These are phyloP conservation scores for Talaromyces sp. DNA, from an alignment of 2,329 filamentous ascomycete species.

Conservation along the genomic window DNA sequence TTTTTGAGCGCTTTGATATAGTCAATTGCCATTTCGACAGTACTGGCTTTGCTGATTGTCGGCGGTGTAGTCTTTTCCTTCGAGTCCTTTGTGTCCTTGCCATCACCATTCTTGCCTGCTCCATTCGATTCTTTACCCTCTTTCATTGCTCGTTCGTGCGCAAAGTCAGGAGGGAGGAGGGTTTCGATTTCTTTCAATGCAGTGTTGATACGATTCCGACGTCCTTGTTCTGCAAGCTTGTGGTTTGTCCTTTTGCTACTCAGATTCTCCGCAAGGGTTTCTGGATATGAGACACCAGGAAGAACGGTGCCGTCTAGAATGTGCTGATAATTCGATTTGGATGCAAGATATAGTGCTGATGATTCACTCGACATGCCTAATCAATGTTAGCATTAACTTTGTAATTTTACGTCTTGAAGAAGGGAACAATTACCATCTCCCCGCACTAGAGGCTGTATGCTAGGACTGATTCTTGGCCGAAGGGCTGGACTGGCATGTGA, in stretches of 20 bases:
- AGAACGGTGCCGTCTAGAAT: constrained; percentile 89
- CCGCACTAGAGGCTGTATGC: constrained; percentile 84
- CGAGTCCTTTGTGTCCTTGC: constrained; percentile 35
- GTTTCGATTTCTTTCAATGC: constrained; percentile 87
- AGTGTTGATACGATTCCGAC: constrained; percentile 90
- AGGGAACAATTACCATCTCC: constrained; percentile 51
- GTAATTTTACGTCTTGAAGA: background rate
- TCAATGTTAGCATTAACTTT: constrained; percentile 4
- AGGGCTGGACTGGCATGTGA: constrained; percentile 81
- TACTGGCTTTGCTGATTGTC: constrained; percentile 87
- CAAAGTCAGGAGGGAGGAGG: constrained; percentile 60
- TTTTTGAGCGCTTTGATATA: constrained; percentile 83
- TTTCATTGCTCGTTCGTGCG: constrained; percentile 37
- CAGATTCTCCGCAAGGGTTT: constrained; percentile 83
- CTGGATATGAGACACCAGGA: constrained; percentile 84
- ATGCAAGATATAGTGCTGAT: constrained; percentile 72
- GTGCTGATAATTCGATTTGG: constrained; percentile 97
- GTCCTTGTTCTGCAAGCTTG: constrained; percentile 95
- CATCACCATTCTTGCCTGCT: constrained; percentile 41
- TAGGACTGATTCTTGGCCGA: constrained; percentile 84
- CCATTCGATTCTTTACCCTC: constrained; percentile 35
- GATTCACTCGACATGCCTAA: constrained; percentile 49
- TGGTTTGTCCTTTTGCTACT: constrained; percentile 96
- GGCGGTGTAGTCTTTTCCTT: constrained; percentile 43
- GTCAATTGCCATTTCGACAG: constrained; percentile 93